Evolutionary conservation across 495 filamentous ascomycete genomes (phyloP).

Genomic region (Delitschia confertaspora): DNA sequence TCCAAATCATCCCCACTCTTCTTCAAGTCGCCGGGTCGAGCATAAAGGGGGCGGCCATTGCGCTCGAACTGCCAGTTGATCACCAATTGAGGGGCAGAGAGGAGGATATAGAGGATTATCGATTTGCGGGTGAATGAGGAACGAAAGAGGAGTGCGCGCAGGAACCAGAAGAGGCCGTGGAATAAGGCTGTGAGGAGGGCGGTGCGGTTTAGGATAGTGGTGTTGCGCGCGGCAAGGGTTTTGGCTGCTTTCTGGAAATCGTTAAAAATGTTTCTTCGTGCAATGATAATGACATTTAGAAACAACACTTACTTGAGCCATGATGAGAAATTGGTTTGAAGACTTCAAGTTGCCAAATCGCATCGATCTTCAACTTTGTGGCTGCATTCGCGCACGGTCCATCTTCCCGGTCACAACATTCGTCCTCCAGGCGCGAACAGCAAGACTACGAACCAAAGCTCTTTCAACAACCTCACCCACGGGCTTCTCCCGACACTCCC

Average conservation of each 20-base stretch:
- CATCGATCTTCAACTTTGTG: no score
- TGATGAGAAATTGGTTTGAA: constrained; percentile 5
- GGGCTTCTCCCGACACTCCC: not conserved
- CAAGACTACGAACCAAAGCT: constrained; percentile 9
- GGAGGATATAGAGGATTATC: constrained; percentile 58
- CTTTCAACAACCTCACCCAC: not conserved
- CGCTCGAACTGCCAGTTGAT: constrained; percentile 80
- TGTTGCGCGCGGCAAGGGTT: constrained; percentile 76
- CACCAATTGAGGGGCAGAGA: constrained; percentile 62
- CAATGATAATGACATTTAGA: not conserved
- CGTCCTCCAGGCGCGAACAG: not conserved
- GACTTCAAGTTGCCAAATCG: no score
- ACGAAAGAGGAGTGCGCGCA: constrained; percentile 57
- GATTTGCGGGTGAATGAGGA: constrained; percentile 44
- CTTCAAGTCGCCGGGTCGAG: constrained; percentile 49
- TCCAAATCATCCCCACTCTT: constrained; percentile 80
- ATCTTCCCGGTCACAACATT: no score
- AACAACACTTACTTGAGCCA: constrained; percentile 19
- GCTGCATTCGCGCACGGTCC: no score
- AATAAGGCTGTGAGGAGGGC: constrained; percentile 62
- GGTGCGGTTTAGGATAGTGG: constrained; percentile 61
- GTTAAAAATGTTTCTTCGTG: not conserved
- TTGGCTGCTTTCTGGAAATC: constrained; percentile 78
- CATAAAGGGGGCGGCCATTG: constrained; percentile 67
- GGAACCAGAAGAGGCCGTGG: constrained; percentile 64